phyloP scores from a whole-genome alignment of 1,284 basidiomycete species.

The Papiliotrema terrestris region DNA sequence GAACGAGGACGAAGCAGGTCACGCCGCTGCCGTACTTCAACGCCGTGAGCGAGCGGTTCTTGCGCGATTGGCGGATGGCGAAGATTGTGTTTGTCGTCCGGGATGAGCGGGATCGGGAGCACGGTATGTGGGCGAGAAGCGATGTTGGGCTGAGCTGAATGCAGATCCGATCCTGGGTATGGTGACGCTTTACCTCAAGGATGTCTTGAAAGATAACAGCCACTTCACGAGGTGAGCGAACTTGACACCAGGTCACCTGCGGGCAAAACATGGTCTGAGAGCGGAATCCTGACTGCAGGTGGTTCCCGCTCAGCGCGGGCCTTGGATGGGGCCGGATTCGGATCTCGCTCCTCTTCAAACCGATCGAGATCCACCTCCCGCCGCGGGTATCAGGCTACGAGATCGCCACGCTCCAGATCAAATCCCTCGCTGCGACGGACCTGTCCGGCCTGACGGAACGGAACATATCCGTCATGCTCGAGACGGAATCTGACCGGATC shows the following conservation, averaged over 20 bases:
- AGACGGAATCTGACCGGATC: constrained; percentile 4
- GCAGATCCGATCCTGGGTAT: constrained; percentile 44
- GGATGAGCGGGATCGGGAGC: constrained; percentile 49
- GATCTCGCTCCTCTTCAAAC: constrained; percentile 48
- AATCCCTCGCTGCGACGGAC: constrained; percentile 23
- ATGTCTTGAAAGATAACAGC: constrained; percentile 28
- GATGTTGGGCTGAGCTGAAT: constrained; percentile 2
- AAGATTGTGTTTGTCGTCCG: constrained; percentile 49
- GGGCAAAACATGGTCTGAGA: no score
- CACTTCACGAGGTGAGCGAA: constrained; percentile 33
- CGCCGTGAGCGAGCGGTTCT: constrained; percentile 51
- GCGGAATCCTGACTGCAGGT: constrained; percentile 22
- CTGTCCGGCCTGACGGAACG: constrained; percentile 10
- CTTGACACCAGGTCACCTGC: background rate
- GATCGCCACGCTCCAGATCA: constrained; percentile 40
- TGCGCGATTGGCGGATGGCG: constrained; percentile 51
- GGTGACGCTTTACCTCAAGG: constrained; percentile 29
- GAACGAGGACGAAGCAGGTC: constrained; percentile 50
- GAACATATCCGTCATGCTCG: constrained; percentile 17
- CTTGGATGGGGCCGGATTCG: constrained; percentile 46
- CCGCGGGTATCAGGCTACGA: constrained; percentile 41
- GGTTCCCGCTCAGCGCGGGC: constrained; percentile 45
- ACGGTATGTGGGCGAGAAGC: constrained; percentile 23
- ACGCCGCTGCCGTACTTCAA: constrained; percentile 52
- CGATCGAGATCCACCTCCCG: constrained; percentile 44